Conservation (phyloP, 108 stramenopile genomes). For the Pseudonitzschia multistriata region DNA sequence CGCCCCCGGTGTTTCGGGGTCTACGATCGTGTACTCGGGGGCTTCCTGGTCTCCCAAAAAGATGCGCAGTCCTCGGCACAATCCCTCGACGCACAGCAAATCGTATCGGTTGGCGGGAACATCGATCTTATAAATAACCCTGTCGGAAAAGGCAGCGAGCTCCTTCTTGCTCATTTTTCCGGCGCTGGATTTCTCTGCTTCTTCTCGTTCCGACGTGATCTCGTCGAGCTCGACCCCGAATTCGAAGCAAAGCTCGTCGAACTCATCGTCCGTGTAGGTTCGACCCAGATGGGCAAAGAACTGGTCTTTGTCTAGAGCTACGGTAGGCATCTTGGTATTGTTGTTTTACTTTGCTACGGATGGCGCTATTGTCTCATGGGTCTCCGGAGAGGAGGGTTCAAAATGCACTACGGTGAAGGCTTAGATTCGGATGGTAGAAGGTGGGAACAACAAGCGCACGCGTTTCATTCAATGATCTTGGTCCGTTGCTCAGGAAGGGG, state of each 20-base stretch:
- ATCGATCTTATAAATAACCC: constrained; percentile 97
- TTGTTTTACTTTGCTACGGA: not conserved
- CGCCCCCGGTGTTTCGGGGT: constrained; percentile 22
- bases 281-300: constrained; percentile 90
- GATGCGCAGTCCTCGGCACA: constrained; percentile 88
- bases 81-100: constrained; percentile 96
- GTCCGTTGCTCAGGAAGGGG: not conserved
- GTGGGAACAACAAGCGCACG: too few species aligned
- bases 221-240: constrained; percentile 99
- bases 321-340: constrained; percentile 94
- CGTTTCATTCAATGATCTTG: not conserved
- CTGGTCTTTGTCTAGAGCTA: constrained; percentile 83
- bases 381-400: not conserved
- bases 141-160: constrained; percentile 50
- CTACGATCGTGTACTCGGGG: constrained; percentile 56
- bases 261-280: constrained; percentile 96
- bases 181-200: constrained; percentile 74
- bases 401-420: too few species aligned
- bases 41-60: constrained; percentile 89
- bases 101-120: constrained; percentile 99
- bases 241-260: constrained; percentile 99
- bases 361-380: not conserved
- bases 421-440: too few species aligned
- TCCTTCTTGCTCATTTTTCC: constrained; percentile 60
- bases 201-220: constrained; percentile 90